phyloP scores from a whole-genome alignment of 805 yeast genomes.

The Blastobotrys chiropterorum region DNA sequence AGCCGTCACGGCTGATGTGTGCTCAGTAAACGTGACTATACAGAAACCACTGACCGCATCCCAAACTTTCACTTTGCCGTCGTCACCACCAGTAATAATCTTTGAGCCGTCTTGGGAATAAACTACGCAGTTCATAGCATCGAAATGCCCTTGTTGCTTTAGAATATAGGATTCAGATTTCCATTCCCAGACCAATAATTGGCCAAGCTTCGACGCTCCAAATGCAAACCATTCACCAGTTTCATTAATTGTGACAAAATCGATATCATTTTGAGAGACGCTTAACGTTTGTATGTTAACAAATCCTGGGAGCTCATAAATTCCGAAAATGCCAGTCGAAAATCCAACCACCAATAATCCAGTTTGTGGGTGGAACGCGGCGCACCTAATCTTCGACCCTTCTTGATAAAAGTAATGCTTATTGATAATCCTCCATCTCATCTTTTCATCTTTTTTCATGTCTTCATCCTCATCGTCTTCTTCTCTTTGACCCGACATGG shows the following conservation, averaged over 20 bases:
- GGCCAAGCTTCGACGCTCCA: constrained; percentile 89
- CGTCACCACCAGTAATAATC: constrained; percentile 90
- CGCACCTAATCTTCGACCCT: constrained; percentile 60
- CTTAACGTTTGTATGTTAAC: constrained; percentile 76
- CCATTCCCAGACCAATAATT: constrained; percentile 95
- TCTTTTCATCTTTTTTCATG: constrained; percentile 28
- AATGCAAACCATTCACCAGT: constrained; percentile 97
- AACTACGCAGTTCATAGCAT: constrained; percentile 72
- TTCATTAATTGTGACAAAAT: constrained; percentile 68
- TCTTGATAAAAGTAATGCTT: constrained; percentile 72
- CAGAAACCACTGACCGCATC: constrained; percentile 90
- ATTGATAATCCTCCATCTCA: constrained; percentile 75
- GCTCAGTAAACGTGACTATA: constrained; percentile 86
- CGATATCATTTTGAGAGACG: constrained; percentile 87
- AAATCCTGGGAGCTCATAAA: constrained; percentile 82
- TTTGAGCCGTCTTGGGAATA: constrained; percentile 95
- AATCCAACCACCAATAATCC: constrained; percentile 84
- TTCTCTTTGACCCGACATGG: constrained; percentile 34
- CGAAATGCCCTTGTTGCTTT: constrained; percentile 97
- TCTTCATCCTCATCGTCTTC: constrained; percentile 33
- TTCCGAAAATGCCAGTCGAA: constrained; percentile 79
- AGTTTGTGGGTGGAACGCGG: constrained; percentile 70
- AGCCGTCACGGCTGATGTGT: constrained; percentile 80
- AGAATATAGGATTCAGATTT: constrained; percentile 92
- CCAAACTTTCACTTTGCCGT: constrained; percentile 96